Conservation (phyloP, 2,329 filamentous ascomycete species). For the Diaporthe sp. region DNA sequence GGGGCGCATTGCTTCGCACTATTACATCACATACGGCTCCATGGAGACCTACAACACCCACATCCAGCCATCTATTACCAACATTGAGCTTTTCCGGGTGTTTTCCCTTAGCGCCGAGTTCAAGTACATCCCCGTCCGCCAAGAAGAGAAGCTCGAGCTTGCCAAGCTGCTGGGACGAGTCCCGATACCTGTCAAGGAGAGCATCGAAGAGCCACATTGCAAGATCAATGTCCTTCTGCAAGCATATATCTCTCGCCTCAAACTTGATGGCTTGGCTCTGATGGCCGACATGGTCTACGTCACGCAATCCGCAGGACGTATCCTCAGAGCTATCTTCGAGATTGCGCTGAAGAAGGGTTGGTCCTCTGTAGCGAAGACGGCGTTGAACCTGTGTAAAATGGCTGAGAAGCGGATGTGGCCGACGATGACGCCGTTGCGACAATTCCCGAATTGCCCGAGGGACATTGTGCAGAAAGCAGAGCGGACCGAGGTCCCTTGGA, state of each 20-base stretch:
- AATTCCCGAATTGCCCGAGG: slow-evolving; percentile 85
- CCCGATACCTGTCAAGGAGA: slow-evolving; percentile 96
- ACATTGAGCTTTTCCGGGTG: slow-evolving; percentile 96
- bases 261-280: slow-evolving; percentile 91
- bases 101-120: slow-evolving; percentile 98
- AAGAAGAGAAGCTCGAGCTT: slow-evolving; percentile 97
- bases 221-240: slow-evolving; percentile 99
- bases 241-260: slow-evolving; percentile 95
- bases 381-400: slow-evolving; percentile 97
- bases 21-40: slow-evolving; percentile 96
- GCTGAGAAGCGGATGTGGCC: slow-evolving; percentile 99
- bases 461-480: slow-evolving; percentile 95
- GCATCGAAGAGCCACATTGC: slow-evolving; percentile 94
- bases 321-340: slow-evolving; percentile 94
- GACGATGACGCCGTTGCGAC: slow-evolving; percentile 94
- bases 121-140: slow-evolving; percentile 97
- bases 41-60: slow-evolving; percentile 98
- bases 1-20: slow-evolving; percentile 95
- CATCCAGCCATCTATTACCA: slow-evolving; percentile 91
- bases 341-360: slow-evolving; percentile 98
- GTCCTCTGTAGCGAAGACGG: slow-evolving; percentile 92
- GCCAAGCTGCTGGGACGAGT: slow-evolving; percentile 91
- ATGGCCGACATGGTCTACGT: slow-evolving; percentile 99
- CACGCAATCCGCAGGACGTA: slow-evolving; percentile 96
- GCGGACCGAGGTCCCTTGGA: slow-evolving; percentile 94